Evolutionary conservation across 2,329 filamentous ascomycete genomes (phyloP).

Genomic region (Penicillium verrucosum): DNA sequence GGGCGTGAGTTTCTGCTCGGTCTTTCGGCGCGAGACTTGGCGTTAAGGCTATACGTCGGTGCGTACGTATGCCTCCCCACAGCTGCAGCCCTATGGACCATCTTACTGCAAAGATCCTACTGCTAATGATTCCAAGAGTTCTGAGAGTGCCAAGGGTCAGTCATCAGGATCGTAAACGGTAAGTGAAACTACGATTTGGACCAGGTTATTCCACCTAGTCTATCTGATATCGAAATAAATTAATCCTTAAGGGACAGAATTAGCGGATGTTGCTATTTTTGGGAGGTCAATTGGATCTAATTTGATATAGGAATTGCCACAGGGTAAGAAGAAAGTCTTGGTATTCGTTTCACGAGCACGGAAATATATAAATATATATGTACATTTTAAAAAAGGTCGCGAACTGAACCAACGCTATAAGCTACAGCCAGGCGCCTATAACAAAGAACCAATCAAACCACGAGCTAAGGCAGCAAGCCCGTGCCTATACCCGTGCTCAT

Average conservation of each 20-base stretch:
- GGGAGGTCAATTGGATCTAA: neutral
- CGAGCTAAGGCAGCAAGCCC: neutral
- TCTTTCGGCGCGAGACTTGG: neutral
- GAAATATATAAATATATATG: constrained; percentile 6
- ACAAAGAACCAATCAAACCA: neutral
- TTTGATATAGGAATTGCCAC: neutral
- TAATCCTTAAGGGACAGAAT: neutral
- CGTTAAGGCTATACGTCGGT: neutral
- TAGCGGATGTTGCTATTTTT: neutral
- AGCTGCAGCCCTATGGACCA: neutral
- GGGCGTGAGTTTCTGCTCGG: neutral
- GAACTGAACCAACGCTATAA: constrained; percentile 2
- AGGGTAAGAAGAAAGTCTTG: neutral
- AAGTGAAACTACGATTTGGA: too few species aligned
- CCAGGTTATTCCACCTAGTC: neutral
- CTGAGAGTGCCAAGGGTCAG: too few species aligned
- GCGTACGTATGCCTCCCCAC: constrained; percentile 2
- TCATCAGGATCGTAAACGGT: neutral
- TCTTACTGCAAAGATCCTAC: neutral
- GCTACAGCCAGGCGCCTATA: neutral
- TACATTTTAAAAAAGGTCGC: neutral
- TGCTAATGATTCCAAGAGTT: neutral
- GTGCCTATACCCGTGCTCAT: constrained; percentile 4
- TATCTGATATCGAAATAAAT: neutral
- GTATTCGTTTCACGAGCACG: constrained; percentile 3